Conservation (phyloP, 768 basidiomycete species). For the Suillus subalutaceus region DNA sequence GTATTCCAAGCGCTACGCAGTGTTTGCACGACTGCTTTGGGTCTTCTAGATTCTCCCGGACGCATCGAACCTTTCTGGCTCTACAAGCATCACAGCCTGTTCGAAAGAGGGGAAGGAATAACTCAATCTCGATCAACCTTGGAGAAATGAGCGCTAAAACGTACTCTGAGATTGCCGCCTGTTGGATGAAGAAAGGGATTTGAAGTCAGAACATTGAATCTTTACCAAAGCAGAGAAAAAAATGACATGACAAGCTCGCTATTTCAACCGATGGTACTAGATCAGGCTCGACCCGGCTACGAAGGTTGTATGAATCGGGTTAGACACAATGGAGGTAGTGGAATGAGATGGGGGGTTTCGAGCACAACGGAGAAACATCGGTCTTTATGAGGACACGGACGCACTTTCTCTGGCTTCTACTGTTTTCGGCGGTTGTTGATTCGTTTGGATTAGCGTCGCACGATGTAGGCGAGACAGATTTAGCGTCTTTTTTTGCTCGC, state of each 20-base stretch:
- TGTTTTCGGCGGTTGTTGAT: constrained; percentile 58
- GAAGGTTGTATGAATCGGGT: constrained; percentile 45
- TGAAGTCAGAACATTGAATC: constrained; percentile 37
- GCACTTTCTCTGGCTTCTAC: constrained; percentile 81
- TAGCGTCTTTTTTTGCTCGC: constrained; percentile 67
- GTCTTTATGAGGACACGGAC: constrained; percentile 54
- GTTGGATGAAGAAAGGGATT: constrained; percentile 31
- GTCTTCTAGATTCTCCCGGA: constrained; percentile 78
- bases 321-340: constrained; percentile 31
- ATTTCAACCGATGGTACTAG: constrained; percentile 18
- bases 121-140: constrained; percentile 26
- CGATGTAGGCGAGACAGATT: constrained; percentile 64
- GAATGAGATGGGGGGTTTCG: constrained; percentile 17
- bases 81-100: constrained; percentile 86
- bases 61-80: constrained; percentile 85
- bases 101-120: constrained; percentile 17
- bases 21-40: constrained; percentile 84
- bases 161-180: constrained; percentile 87
- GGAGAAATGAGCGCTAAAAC: constrained; percentile 32
- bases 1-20: constrained; percentile 78
- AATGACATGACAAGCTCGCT: constrained; percentile 40
- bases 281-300: constrained; percentile 32
- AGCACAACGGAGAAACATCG: constrained; percentile 57
- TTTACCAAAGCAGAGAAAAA: constrained; percentile 25
- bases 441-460: constrained; percentile 63